These are phyloP conservation scores for Diaporthe sp. DNA, from an alignment of 2,329 filamentous ascomycete genomes.

Conservation along the genomic window DNA sequence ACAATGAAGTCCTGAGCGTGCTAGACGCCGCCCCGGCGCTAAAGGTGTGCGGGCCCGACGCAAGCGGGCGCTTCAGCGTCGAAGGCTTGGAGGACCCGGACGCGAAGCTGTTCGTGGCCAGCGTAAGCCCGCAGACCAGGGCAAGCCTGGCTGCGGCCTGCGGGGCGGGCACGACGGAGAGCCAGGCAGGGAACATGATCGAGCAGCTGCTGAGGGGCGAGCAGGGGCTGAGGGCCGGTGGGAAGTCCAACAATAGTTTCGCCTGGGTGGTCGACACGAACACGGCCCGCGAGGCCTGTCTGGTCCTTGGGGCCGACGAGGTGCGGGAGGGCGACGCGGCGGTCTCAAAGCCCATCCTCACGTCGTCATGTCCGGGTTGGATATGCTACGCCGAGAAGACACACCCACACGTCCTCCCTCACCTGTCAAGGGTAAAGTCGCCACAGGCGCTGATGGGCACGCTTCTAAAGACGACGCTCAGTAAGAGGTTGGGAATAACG, in stretches of 20 bases:
- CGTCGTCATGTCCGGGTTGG: constrained; percentile 96
- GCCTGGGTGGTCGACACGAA: constrained; percentile 94
- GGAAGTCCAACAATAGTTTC: constrained; percentile 82
- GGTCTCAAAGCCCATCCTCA: constrained; percentile 75
- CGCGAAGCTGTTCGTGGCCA: constrained; percentile 89
- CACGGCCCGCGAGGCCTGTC: constrained; percentile 81
- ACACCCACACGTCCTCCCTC: constrained; percentile 91
- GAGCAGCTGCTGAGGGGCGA: constrained; percentile 82
- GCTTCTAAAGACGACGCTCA: constrained; percentile 88
- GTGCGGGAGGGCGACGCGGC: constrained; percentile 61
- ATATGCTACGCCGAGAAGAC: constrained; percentile 99
- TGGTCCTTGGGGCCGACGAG: constrained; percentile 85
- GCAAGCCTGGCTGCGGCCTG: constrained; percentile 91
- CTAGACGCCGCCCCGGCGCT: constrained; percentile 77
- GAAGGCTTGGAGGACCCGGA: constrained; percentile 69
- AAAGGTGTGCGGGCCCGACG: constrained; percentile 52
- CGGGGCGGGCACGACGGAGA: constrained; percentile 78
- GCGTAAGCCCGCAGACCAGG: constrained; percentile 90
- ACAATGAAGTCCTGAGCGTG: constrained; percentile 88
- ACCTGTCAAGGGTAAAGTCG: constrained; percentile 92
- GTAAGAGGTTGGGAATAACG: constrained; percentile 77
- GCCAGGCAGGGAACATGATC: constrained; percentile 85
- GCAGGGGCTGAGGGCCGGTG: constrained; percentile 77
- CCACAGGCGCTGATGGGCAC: constrained; percentile 94
- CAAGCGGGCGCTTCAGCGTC: constrained; percentile 55